Evolutionary conservation across 345 rosid genomes (phyloP).

Genomic region (Camelina hispida): DNA sequence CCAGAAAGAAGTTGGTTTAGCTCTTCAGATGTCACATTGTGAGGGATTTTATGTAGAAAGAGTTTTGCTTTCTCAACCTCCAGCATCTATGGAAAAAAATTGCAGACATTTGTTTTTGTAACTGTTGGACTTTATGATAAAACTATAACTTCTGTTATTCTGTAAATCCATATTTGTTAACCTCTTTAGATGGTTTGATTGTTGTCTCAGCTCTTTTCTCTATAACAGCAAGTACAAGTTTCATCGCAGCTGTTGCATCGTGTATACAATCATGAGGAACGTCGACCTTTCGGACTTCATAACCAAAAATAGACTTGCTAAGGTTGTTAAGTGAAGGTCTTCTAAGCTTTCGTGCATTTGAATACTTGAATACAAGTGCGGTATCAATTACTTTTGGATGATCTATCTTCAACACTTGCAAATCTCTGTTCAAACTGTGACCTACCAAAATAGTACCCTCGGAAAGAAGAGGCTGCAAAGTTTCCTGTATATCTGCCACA

Average conservation of each 20-base stretch:
- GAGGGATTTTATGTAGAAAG: slow-evolving; percentile 69
- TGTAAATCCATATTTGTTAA: slow-evolving; percentile 14
- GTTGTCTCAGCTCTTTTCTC: slow-evolving; percentile 53
- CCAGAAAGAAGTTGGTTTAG: slow-evolving; percentile 47
- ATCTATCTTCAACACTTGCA: slow-evolving; percentile 71
- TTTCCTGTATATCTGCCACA: slow-evolving; percentile 67
- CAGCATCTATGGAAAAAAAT: slow-evolving; percentile 44
- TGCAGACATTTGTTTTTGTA: slow-evolving; percentile 12
- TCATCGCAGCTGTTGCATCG: slow-evolving; percentile 86
- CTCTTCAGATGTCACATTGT: slow-evolving; percentile 51
- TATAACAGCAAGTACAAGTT: slow-evolving; percentile 65
- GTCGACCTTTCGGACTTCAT: slow-evolving; percentile 62
- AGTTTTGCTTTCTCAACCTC: slow-evolving; percentile 58
- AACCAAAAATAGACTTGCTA: slow-evolving; percentile 60
- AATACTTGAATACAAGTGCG: slow-evolving; percentile 65
- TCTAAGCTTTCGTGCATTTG: slow-evolving; percentile 43
- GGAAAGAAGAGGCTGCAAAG: slow-evolving; percentile 66
- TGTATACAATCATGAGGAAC: slow-evolving; percentile 75
- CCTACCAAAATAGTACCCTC: slow-evolving; percentile 74
- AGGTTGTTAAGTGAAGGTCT: slow-evolving; percentile 60
- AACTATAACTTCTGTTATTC: background rate
- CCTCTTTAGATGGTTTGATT: slow-evolving; percentile 50
- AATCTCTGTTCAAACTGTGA: slow-evolving; percentile 76
- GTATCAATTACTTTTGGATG: slow-evolving; percentile 84
- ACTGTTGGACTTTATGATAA: background rate